phyloP scores from a whole-genome alignment of 306 rosid species.

The Trifolium dubium region DNA sequence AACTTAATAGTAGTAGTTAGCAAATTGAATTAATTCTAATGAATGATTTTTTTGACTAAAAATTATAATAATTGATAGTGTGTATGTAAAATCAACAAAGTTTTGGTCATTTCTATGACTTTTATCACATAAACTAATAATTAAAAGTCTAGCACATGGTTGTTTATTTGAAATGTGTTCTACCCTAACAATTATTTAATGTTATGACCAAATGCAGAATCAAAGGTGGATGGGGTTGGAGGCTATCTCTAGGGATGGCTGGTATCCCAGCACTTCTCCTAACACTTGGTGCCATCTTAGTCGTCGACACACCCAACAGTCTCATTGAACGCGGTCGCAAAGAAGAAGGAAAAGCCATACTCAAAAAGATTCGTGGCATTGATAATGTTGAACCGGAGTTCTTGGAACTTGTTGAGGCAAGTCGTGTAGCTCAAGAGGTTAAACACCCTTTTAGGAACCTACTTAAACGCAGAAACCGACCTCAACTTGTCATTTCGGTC shows the following conservation, averaged over 20 bases:
- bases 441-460: slow-evolving; percentile 86
- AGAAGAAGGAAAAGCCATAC: slow-evolving; percentile 82
- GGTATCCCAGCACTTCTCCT: slow-evolving; percentile 81
- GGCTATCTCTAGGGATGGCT: slow-evolving; percentile 89
- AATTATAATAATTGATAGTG: too few species aligned
- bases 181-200: too few species aligned
- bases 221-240: slow-evolving; percentile 95
- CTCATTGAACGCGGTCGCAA: slow-evolving; percentile 76
- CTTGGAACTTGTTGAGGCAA: slow-evolving; percentile 78
- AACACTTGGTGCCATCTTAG: slow-evolving; percentile 71
- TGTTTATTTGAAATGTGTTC: background rate
- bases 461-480: slow-evolving; percentile 70
- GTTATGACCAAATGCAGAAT: slow-evolving; percentile 51
- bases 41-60: too few species aligned
- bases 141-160: background rate
- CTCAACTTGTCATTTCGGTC: slow-evolving; percentile 82
- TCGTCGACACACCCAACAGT: slow-evolving; percentile 94
- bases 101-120: background rate
- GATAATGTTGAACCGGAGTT: slow-evolving; percentile 82
- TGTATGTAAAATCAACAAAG: background rate
- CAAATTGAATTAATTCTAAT: background rate
- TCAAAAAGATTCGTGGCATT: slow-evolving; percentile 73
- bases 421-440: slow-evolving; percentile 70
- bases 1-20: background rate
- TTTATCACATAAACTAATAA: too few species aligned